Evolutionary conservation across 2,329 filamentous ascomycete genomes (phyloP).

Genomic region (Nannizzia gypsea): DNA sequence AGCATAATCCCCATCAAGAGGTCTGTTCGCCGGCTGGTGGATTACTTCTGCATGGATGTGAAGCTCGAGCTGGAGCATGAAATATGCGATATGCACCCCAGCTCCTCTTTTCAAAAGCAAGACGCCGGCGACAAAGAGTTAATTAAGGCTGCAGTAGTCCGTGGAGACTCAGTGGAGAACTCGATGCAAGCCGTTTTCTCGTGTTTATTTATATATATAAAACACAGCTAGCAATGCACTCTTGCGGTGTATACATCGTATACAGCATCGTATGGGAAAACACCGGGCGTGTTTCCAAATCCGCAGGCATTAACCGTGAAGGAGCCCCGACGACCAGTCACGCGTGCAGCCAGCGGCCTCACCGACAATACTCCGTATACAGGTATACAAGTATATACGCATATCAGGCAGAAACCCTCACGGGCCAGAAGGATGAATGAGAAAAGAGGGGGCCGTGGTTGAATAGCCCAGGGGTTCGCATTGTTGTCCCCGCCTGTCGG

Average conservation of each 20-base stretch:
- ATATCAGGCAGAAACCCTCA: background rate
- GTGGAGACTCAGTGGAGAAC: background rate
- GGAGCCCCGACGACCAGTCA: background rate
- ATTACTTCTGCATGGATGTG: background rate
- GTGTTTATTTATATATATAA: background rate
- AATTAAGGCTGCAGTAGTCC: conserved; percentile 2
- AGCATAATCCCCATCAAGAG: background rate
- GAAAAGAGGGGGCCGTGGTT: background rate
- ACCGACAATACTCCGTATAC: background rate
- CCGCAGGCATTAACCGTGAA: background rate
- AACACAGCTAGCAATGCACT: background rate
- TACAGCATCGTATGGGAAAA: background rate
- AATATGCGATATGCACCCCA: background rate
- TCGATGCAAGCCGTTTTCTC: conserved; percentile 1
- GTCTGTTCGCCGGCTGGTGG: background rate
- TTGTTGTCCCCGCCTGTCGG: background rate
- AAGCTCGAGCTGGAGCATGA: background rate
- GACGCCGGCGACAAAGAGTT: background rate
- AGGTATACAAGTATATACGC: background rate
- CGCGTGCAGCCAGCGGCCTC: background rate
- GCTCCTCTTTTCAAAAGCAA: background rate
- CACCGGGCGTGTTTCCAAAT: background rate
- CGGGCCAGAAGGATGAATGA: background rate
- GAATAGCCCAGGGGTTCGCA: background rate
- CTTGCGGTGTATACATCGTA: background rate